Conservation (phyloP, 2,329 filamentous ascomycete genomes). For the Aspergillus pseudoviridinutans region DNA sequence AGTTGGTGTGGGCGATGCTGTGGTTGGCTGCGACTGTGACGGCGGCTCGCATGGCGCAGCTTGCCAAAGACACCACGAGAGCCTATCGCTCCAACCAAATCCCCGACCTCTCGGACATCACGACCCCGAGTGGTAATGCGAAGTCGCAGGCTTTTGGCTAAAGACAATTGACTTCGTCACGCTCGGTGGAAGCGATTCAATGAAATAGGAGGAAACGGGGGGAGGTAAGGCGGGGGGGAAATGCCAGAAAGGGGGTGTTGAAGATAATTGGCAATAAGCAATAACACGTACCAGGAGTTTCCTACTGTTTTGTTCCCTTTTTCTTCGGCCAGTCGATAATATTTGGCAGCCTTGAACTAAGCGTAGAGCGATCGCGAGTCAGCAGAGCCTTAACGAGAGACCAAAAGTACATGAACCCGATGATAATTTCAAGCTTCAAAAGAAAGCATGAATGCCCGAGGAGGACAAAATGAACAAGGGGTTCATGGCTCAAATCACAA, state of each 20-base stretch:
- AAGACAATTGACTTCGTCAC: neutral
- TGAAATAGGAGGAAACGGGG: neutral
- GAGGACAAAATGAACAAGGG: neutral
- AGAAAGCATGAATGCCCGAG: conserved; percentile 32
- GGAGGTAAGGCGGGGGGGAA: neutral
- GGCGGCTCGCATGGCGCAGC: conserved; percentile 13
- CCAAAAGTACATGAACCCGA: conserved; percentile 12
- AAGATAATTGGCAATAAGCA: conserved; percentile 11
- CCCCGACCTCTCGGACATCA: conserved; percentile 10
- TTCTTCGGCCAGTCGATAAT: conserved; percentile 86
- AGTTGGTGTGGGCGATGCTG: conserved; percentile 5
- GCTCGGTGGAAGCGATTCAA: neutral
- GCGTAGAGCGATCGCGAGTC: conserved; percentile 7
- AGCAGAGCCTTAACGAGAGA: conserved; percentile 6
- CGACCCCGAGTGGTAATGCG: conserved; percentile 11
- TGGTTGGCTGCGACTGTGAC: conserved; percentile 18
- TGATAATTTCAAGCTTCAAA: conserved; percentile 15
- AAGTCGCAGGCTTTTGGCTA: conserved; percentile 2
- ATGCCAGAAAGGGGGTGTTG: neutral
- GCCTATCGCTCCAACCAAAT: conserved; percentile 19
- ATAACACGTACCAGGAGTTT: conserved; percentile 78
- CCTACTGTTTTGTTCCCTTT: conserved; percentile 86
- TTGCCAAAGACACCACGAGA: conserved; percentile 9
- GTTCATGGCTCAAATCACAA: neutral
- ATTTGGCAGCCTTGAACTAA: conserved; percentile 66